Percentiles rank a stretch among this genome's conserved stretches.
Conservation (phyloP, 2,329 filamentous ascomycete species). For the Aspergillus fischeri region DNA sequence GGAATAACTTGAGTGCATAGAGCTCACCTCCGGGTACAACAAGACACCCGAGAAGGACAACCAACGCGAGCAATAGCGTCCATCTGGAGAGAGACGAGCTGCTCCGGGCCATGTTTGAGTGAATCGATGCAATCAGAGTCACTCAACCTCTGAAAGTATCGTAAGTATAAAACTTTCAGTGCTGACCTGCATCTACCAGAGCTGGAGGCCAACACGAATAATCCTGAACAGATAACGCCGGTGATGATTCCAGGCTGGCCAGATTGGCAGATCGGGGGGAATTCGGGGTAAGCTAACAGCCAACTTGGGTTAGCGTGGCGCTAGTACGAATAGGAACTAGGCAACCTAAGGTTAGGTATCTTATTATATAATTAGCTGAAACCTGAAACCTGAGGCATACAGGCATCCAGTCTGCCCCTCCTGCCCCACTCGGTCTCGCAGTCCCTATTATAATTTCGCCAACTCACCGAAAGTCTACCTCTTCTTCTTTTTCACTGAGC, state of each 20-base stretch:
- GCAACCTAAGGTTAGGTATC: background rate
- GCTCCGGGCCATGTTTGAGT: slow-evolving; percentile 47
- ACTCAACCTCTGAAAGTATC: slow-evolving; percentile 29
- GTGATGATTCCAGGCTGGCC: slow-evolving; percentile 30
- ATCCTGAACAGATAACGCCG: background rate
- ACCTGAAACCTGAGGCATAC: too few species aligned
- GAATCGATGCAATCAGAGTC: slow-evolving; percentile 27
- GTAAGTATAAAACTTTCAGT: slow-evolving; percentile 13
- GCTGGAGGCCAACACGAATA: slow-evolving; percentile 11
- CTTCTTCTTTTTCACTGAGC: slow-evolving; percentile 9
- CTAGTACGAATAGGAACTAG: slow-evolving; percentile 9
- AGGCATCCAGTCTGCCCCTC: slow-evolving; percentile 9
- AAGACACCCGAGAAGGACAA: slow-evolving; percentile 57
- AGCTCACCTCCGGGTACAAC: slow-evolving; percentile 61
- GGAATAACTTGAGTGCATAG: background rate
- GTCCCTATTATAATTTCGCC: slow-evolving; percentile 22
- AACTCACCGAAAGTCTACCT: slow-evolving; percentile 20
- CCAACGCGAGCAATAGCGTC: slow-evolving; percentile 60
- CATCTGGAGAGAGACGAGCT: slow-evolving; percentile 56
- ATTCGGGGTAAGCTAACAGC: slow-evolving; percentile 22
- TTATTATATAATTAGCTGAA: too few species aligned
- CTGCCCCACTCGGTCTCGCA: slow-evolving; percentile 19
- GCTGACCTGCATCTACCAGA: slow-evolving; percentile 31
- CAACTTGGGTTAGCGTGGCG: slow-evolving; percentile 8
- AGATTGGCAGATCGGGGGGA: slow-evolving; percentile 15